These are phyloP conservation scores for Cryptococcus sp. DNA, from an alignment of 1,284 basidiomycete genomes.

Conservation along the genomic window DNA sequence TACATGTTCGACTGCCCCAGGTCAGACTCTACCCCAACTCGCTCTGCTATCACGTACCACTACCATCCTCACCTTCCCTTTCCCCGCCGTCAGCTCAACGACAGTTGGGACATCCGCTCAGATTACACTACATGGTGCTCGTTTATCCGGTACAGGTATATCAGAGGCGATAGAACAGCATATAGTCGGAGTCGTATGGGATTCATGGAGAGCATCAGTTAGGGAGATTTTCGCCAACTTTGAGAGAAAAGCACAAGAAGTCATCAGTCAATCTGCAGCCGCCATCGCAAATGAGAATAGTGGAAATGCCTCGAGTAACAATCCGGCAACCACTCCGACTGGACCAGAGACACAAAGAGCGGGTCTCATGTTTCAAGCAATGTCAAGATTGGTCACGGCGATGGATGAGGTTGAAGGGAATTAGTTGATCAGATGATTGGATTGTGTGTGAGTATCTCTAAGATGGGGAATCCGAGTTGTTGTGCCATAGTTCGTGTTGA, in stretches of 20 bases:
- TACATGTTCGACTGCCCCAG: constrained; percentile 36
- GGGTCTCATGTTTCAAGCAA: constrained; percentile 45
- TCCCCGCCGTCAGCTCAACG: constrained; percentile 35
- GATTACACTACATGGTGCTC: constrained; percentile 42
- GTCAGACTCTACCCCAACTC: constrained; percentile 46
- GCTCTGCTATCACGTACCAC: constrained; percentile 44
- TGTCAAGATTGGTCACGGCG: constrained; percentile 41
- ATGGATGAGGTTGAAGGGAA: constrained; percentile 45
- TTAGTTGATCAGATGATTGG: neutral
- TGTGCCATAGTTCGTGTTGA: too few species aligned
- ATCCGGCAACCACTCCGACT: neutral
- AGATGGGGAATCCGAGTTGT: neutral
- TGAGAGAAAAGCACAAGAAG: constrained; percentile 42
- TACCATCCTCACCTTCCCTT: constrained; percentile 43
- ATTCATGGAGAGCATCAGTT: constrained; percentile 43
- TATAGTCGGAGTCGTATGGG: constrained; percentile 47
- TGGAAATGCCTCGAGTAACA: neutral
- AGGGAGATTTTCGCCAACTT: constrained; percentile 42
- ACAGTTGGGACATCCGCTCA: constrained; percentile 34
- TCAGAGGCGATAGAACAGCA: constrained; percentile 46
- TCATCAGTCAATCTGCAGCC: constrained; percentile 33
- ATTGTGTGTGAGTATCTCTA: neutral
- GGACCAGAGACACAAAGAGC: constrained; percentile 43
- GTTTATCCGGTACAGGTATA: constrained; percentile 41
- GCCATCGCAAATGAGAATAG: constrained; percentile 3